Base-by-base conservation (phyloP, 805 yeast genomes). In the Ogataea siamensis region DNA sequence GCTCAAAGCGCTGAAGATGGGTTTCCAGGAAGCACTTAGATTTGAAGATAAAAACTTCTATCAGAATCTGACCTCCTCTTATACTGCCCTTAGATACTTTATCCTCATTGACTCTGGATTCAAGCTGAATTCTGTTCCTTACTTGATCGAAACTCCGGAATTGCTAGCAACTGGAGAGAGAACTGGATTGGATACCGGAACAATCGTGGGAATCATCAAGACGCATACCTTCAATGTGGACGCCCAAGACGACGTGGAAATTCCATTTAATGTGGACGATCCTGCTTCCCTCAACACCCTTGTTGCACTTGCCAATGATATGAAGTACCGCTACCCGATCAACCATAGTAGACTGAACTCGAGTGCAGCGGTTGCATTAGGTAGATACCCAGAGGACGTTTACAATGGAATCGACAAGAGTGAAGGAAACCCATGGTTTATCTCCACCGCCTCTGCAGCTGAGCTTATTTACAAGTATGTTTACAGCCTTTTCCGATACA, bases 391-490 rank as follows among this genome's bases (percentile, higher is more conserved):
- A 1, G 98, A 89, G 55, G 98, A 89, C 62, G 58, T 82, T 7
- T 89, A 89, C 60, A 82, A 89, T 58, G 96, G 96, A 0, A 64
- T 68, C 43, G 79, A 78, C 0, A 66, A 73, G 0, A 69, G 81
- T 21, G 87, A 81, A 51, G 97, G 96, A 3, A 88, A 89, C 54
- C 97, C 98, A 5, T 89, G 97, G 98, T 87, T 88, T 55, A 73
- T 89, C 41, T 66, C 85, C 3, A 84, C 91, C 1, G 75, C 83
- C 0, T 68, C 83, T 3, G 87, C 86, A 2, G 66, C 86, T 5
- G 86, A 82, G 55, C 49, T 81, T 12, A 55, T 83, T 28, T 82
- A 73, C 59, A 76, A 74, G 52, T 55, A 75, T 42, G 66, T 83
- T 18, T 64, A 64, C 55, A 72, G 72, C 45, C 58, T 72, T 26